Conservation (phyloP, 2,329 filamentous ascomycete genomes). For the Fragosphaeria purpurea region DNA sequence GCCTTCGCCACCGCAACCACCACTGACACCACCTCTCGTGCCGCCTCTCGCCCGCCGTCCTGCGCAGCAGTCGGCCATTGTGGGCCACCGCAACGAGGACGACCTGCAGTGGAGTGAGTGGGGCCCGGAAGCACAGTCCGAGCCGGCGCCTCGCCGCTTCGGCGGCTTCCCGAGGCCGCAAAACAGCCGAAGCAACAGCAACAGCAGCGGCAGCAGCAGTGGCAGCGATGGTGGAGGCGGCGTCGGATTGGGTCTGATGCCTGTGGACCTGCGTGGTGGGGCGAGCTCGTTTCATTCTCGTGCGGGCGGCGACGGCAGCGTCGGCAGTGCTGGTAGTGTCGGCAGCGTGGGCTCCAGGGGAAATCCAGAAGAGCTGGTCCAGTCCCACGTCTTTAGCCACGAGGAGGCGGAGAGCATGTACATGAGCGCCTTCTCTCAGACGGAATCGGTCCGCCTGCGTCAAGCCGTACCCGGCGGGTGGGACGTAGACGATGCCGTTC, state of each 20-base stretch:
- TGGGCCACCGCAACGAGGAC: slow-evolving; percentile 13
- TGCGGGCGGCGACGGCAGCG: not conserved
- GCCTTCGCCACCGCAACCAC: not conserved
- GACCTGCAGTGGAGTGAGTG: slow-evolving; percentile 22
- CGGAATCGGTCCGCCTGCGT: slow-evolving; percentile 21
- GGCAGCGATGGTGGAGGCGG: too few species aligned
- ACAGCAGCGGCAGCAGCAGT: too few species aligned
- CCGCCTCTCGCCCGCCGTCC: not conserved
- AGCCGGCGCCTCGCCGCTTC: slow-evolving; percentile 15
- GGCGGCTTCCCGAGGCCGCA: too few species aligned
- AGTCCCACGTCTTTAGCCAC: slow-evolving; percentile 65
- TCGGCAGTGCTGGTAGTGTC: slow-evolving; percentile 14
- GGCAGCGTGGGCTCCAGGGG: slow-evolving; percentile 18
- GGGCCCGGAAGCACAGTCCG: slow-evolving; percentile 25
- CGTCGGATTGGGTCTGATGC: slow-evolving; percentile 3
- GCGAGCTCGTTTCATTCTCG: slow-evolving; percentile 15
- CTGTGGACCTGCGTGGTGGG: not conserved
- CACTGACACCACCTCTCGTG: not conserved
- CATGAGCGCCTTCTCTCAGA: slow-evolving; percentile 58
- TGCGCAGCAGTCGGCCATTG: slow-evolving; percentile 23
- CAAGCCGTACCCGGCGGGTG: slow-evolving; percentile 42
- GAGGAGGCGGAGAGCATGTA: slow-evolving; percentile 83
- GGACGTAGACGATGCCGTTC: slow-evolving; percentile 22
- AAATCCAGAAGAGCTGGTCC: slow-evolving; percentile 28
- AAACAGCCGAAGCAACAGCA: too few species aligned